Conservation (phyloP, 2,329 filamentous ascomycete species). For the Pseudogymnoascus destructans region DNA sequence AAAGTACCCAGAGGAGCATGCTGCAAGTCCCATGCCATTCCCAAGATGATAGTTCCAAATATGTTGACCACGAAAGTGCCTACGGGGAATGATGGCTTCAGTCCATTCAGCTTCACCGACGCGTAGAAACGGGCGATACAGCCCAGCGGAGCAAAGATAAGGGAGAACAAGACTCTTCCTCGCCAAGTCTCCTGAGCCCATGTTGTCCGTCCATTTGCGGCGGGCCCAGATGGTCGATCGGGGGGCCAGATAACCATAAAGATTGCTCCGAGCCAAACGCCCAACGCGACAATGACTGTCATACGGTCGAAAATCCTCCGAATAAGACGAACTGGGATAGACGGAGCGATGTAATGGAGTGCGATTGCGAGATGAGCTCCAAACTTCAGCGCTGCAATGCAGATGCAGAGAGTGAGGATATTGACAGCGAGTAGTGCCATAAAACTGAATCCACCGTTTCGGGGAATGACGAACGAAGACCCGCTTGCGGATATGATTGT, state of each 20-base stretch:
- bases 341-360: constrained; percentile 44
- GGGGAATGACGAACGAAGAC: constrained; percentile 28
- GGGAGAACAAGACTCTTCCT: constrained; percentile 57
- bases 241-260: constrained; percentile 62
- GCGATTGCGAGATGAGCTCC: constrained; percentile 64
- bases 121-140: constrained; percentile 64
- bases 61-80: constrained; percentile 81
- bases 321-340: constrained; percentile 42
- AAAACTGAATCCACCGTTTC: constrained; percentile 68
- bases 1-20: constrained; percentile 37
- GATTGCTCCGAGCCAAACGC: constrained; percentile 66
- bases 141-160: constrained; percentile 73
- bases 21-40: constrained; percentile 66
- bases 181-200: constrained; percentile 49
- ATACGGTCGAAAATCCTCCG: constrained; percentile 51
- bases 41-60: constrained; percentile 60
- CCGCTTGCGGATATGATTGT: constrained; percentile 22
- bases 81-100: constrained; percentile 56
- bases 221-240: constrained; percentile 30
- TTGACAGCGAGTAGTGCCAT: constrained; percentile 66
- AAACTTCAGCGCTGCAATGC: constrained; percentile 52
- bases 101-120: constrained; percentile 57
- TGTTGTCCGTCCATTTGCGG: neutral
- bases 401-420: constrained; percentile 59
- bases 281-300: constrained; percentile 52